Evolutionary conservation across 495 filamentous ascomycete species (phyloP).

Genomic region (Xylaria scruposa): DNA sequence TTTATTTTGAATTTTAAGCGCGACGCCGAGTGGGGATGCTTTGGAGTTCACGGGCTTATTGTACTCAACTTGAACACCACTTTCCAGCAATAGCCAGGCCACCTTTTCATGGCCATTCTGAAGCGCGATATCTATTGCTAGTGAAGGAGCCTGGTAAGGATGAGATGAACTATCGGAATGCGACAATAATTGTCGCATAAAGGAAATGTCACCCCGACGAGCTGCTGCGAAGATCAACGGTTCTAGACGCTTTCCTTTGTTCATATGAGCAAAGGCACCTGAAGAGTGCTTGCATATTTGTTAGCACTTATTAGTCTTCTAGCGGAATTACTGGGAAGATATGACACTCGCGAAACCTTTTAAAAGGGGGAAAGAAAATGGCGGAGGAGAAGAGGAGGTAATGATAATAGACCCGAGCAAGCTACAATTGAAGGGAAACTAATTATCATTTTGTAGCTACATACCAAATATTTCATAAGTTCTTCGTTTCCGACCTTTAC

Average conservation of each 20-base stretch:
- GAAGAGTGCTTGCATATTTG: not conserved
- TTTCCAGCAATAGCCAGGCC: not conserved
- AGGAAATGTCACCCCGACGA: not conserved
- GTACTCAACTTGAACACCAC: not conserved
- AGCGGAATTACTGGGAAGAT: too few species aligned
- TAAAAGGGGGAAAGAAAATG: too few species aligned
- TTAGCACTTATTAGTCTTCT: not conserved
- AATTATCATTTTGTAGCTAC: too few species aligned
- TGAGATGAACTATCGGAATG: not conserved
- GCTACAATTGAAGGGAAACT: too few species aligned
- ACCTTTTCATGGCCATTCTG: not conserved
- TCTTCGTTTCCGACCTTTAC: not conserved
- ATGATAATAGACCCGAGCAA: too few species aligned
- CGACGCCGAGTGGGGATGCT: not conserved
- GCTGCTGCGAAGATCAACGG: not conserved
- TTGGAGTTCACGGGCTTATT: too few species aligned
- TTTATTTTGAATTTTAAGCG: not conserved
- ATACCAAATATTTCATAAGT: not conserved
- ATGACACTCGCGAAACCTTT: too few species aligned
- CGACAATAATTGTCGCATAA: not conserved
- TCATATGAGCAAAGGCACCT: not conserved
- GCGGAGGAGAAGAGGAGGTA: too few species aligned
- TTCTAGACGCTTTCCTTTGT: not conserved
- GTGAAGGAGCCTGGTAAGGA: not conserved
- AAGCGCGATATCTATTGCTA: not conserved